These are phyloP conservation scores for Roridomyces roridus DNA, from an alignment of 768 basidiomycete genomes.

Conservation along the genomic window DNA sequence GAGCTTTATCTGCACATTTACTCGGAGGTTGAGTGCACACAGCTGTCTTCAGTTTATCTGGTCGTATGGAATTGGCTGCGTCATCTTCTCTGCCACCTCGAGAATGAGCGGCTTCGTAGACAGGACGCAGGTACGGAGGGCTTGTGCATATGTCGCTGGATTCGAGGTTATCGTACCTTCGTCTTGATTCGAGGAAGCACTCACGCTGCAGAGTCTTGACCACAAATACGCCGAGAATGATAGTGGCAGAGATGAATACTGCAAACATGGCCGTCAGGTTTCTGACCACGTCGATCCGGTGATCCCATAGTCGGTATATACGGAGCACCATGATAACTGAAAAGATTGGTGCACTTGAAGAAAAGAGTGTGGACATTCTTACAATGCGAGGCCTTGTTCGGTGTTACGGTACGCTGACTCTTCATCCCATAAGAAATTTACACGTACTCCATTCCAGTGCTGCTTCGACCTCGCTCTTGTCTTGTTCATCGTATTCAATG, in stretches of 20 bases:
- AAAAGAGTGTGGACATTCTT: too few relatives aligned
- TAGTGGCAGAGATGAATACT: background rate
- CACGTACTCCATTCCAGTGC: background rate
- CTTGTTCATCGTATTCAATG: conserved; percentile 3
- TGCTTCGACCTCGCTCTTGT: conserved; percentile 3
- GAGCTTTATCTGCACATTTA: too few relatives aligned
- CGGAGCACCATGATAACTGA: background rate
- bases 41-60: too few relatives aligned
- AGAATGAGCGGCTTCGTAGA: too few relatives aligned
- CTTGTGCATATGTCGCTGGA: background rate
- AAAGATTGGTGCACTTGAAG: too few relatives aligned
- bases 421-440: background rate
- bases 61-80: too few relatives aligned
- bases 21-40: too few relatives aligned
- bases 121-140: background rate
- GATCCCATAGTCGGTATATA: conserved; percentile 2
- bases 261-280: background rate
- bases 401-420: too few relatives aligned
- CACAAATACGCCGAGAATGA: conserved; percentile 4
- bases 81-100: too few relatives aligned
- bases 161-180: too few relatives aligned
- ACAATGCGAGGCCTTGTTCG: too few relatives aligned
- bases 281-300: background rate
- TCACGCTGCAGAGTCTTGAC: background rate
- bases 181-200: background rate